A percentile compares a stretch with the other conserved stretches of the same genome.
These are phyloP conservation scores for Agaricales sp. DNA, from an alignment of 1,284 basidiomycete genomes.

Conservation along the genomic window DNA sequence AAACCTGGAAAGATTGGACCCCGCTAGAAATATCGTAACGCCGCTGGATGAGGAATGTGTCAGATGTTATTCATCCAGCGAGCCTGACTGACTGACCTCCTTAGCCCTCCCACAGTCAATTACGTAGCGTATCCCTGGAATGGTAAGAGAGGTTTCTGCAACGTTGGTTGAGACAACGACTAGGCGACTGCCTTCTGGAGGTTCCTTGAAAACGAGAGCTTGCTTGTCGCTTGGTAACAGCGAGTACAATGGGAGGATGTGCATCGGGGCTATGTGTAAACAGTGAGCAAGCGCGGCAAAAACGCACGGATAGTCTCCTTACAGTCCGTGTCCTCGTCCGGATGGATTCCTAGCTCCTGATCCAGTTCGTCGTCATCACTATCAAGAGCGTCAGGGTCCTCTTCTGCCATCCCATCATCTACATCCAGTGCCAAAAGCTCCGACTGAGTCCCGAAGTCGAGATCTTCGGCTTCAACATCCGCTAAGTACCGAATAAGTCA, in stretches of 20 bases:
- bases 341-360: slow-evolving; percentile 42
- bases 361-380: slow-evolving; percentile 48
- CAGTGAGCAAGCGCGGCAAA: slow-evolving; percentile 4
- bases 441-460: slow-evolving; percentile 53
- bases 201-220: slow-evolving; percentile 90
- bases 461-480: slow-evolving; percentile 70
- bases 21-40: slow-evolving; percentile 94
- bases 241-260: slow-evolving; percentile 93
- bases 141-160: slow-evolving; percentile 95
- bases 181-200: slow-evolving; percentile 78
- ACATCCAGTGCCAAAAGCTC: slow-evolving; percentile 44
- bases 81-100: slow-evolving; percentile 50
- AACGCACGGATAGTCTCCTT: slow-evolving; percentile 27
- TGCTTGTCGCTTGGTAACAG: slow-evolving; percentile 95
- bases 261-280: slow-evolving; percentile 50
- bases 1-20: slow-evolving; percentile 94
- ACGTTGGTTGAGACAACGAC: slow-evolving; percentile 98
- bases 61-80: slow-evolving; percentile 17
- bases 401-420: slow-evolving; percentile 37
- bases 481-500: slow-evolving; percentile 20
- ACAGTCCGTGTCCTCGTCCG: slow-evolving; percentile 31
- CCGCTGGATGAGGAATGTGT: slow-evolving; percentile 48
- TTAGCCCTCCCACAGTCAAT: slow-evolving; percentile 95
- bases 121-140: slow-evolving; percentile 97
- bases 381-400: slow-evolving; percentile 37